Conservation (phyloP, 2,329 filamentous ascomycete species). For the Didymella pomorum region DNA sequence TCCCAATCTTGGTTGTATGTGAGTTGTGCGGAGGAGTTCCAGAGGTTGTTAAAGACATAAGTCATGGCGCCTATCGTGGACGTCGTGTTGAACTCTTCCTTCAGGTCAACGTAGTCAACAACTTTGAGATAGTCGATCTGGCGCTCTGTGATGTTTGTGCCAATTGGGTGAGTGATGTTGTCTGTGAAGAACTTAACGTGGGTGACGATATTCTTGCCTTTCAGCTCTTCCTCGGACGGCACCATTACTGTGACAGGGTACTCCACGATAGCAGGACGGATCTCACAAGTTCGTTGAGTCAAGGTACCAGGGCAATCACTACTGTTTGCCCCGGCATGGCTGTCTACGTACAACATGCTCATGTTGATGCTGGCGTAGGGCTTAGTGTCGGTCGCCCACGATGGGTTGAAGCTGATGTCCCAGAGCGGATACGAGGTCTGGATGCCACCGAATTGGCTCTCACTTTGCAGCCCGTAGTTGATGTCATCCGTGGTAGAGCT, state of each 20-base stretch:
- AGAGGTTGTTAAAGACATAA: conserved; percentile 36
- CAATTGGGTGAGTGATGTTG: conserved; percentile 12
- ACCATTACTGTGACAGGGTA: conserved; percentile 37
- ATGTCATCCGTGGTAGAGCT: conserved; percentile 20
- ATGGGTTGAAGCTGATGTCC: conserved; percentile 26
- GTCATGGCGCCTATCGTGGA: conserved; percentile 32
- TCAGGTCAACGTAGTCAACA: conserved; percentile 23
- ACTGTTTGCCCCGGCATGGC: conserved; percentile 13
- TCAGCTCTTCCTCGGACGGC: conserved; percentile 33
- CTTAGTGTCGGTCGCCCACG: conserved; percentile 23
- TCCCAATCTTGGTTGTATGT: conserved; percentile 29
- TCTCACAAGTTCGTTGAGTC: conserved; percentile 27
- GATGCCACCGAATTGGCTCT: conserved; percentile 11
- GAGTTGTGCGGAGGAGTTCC: conserved; percentile 26
- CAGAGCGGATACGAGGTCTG: conserved; percentile 27
- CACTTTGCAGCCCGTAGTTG: conserved; percentile 30
- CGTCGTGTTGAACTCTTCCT: conserved; percentile 22
- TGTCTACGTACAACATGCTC: conserved; percentile 33
- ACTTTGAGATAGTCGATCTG: conserved; percentile 31
- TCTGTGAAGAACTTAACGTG: conserved; percentile 36
- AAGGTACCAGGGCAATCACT: conserved; percentile 29
- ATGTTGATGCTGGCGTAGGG: conserved; percentile 28
- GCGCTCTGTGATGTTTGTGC: conserved; percentile 9
- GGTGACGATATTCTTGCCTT: conserved; percentile 31
- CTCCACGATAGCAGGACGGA: conserved; percentile 29